These are phyloP conservation scores for Tetrahymena thermophila DNA, from an alignment of 73 alveolate genomes.

Conservation along the genomic window DNA sequence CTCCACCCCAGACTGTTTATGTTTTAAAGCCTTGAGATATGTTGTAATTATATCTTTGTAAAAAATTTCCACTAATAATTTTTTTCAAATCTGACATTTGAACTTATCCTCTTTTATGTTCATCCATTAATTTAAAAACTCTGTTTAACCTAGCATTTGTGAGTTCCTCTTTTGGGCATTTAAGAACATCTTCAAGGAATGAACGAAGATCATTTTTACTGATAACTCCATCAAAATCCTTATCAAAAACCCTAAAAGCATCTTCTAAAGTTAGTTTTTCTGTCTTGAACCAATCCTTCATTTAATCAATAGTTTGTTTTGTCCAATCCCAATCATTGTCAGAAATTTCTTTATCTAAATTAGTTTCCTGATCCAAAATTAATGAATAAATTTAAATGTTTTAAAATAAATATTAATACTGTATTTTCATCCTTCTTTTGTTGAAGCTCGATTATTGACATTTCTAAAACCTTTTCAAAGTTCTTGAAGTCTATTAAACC, in stretches of 20 bases:
- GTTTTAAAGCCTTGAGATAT: conserved; percentile 10
- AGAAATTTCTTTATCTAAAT: neutral
- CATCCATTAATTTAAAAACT: conserved; percentile 69
- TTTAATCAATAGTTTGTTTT: conserved; percentile 45
- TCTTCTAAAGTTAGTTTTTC: conserved; percentile 67
- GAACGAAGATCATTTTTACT: conserved; percentile 60
- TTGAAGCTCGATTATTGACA: conserved; percentile 42
- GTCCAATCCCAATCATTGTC: conserved; percentile 84
- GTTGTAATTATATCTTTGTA: conserved; percentile 14
- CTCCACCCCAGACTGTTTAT: neutral
- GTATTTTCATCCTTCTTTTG: neutral
- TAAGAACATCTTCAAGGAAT: conserved; percentile 50
- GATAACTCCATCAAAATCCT: conserved; percentile 80
- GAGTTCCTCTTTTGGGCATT: conserved; percentile 50
- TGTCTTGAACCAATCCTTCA: conserved; percentile 63
- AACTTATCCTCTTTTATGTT: conserved; percentile 59
- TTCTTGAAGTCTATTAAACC: conserved; percentile 75
- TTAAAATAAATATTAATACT: neutral
- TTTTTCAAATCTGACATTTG: conserved; percentile 71
- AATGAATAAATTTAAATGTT: neutral
- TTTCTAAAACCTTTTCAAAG: conserved; percentile 21
- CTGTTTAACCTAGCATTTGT: conserved; percentile 66
- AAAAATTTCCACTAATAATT: conserved; percentile 55
- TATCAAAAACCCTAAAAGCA: conserved; percentile 73
- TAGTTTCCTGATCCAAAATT: neutral